Percentiles rank a stretch among this genome's conserved stretches.
Evolutionary conservation across 352 stramenopile genomes (phyloP).

Genomic region (Phytophthora sp.): DNA sequence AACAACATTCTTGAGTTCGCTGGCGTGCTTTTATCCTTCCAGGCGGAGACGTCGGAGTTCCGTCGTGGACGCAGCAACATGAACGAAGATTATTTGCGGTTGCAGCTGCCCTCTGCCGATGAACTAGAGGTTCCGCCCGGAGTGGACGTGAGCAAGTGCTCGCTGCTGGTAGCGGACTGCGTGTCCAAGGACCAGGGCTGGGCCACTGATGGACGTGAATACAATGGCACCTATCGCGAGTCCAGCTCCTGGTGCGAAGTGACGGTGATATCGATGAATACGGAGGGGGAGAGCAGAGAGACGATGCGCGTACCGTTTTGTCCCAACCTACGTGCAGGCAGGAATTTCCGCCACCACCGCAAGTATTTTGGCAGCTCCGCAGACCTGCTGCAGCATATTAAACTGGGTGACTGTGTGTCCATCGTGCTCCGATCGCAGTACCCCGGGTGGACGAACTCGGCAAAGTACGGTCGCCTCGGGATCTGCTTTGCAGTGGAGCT

Average conservation of each 20-base stretch:
- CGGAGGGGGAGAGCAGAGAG: constrained; percentile 23
- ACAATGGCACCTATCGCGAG: constrained; percentile 62
- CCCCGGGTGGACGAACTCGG: constrained; percentile 69
- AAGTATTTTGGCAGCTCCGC: constrained; percentile 48
- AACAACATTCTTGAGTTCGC: constrained; percentile 61
- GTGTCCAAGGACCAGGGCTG: constrained; percentile 78
- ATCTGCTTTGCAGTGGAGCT: constrained; percentile 58
- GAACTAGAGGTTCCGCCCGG: constrained; percentile 48
- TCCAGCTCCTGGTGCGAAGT: constrained; percentile 77
- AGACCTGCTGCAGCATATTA: constrained; percentile 45
- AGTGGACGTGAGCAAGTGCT: constrained; percentile 47
- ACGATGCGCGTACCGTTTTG: constrained; percentile 37
- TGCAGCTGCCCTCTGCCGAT: constrained; percentile 44
- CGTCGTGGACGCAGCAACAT: constrained; percentile 44
- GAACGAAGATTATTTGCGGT: constrained; percentile 63
- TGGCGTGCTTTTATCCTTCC: constrained; percentile 56
- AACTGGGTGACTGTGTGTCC: constrained; percentile 49
- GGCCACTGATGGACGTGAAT: constrained; percentile 48
- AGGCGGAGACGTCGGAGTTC: constrained; percentile 41
- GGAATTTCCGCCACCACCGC: constrained; percentile 61
- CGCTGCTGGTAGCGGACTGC: constrained; percentile 57
- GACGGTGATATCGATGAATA: constrained; percentile 40
- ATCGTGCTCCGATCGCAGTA: constrained; percentile 69
- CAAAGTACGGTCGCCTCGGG: constrained; percentile 54
- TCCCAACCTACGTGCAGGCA: constrained; percentile 60